phyloP scores from a whole-genome alignment of 2,329 filamentous ascomycete species.

The Volutella citrinella region DNA sequence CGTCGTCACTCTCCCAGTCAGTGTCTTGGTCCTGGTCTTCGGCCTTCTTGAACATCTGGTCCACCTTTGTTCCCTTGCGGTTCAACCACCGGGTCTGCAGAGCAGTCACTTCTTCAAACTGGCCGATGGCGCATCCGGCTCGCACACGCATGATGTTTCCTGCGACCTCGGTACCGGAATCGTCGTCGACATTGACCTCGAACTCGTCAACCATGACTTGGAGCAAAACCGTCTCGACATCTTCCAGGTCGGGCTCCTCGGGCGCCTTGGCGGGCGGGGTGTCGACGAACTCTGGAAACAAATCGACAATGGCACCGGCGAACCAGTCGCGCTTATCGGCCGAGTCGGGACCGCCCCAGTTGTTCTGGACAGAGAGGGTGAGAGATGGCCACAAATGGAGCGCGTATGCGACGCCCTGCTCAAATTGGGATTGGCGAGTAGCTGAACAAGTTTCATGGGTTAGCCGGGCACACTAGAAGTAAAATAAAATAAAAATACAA shows the following conservation, averaged over 20 bases:
- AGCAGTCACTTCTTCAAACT: conserved; percentile 61
- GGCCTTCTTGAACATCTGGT: conserved; percentile 53
- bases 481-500: not conserved
- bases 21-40: conserved; percentile 55
- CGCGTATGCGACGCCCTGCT: conserved; percentile 80
- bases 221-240: conserved; percentile 80
- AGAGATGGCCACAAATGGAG: conserved; percentile 88
- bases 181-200: conserved; percentile 88
- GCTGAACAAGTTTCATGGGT: conserved; percentile 34
- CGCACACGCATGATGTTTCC: conserved; percentile 67
- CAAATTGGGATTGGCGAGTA: conserved; percentile 65
- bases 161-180: conserved; percentile 73
- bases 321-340: conserved; percentile 95
- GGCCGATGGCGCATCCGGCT: conserved; percentile 61
- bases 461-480: not conserved
- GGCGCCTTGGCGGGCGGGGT: conserved; percentile 25
- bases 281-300: conserved; percentile 67
- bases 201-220: conserved; percentile 97
- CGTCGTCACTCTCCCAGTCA: conserved; percentile 59
- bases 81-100: conserved; percentile 63
- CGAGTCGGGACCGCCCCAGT: conserved; percentile 83
- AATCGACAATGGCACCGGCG: conserved; percentile 79
- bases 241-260: conserved; percentile 65
- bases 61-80: conserved; percentile 57
- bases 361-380: conserved; percentile 78